These are phyloP conservation scores for Tolypocladium amazonense DNA, from an alignment of 2,329 filamentous ascomycete genomes.

Conservation along the genomic window DNA sequence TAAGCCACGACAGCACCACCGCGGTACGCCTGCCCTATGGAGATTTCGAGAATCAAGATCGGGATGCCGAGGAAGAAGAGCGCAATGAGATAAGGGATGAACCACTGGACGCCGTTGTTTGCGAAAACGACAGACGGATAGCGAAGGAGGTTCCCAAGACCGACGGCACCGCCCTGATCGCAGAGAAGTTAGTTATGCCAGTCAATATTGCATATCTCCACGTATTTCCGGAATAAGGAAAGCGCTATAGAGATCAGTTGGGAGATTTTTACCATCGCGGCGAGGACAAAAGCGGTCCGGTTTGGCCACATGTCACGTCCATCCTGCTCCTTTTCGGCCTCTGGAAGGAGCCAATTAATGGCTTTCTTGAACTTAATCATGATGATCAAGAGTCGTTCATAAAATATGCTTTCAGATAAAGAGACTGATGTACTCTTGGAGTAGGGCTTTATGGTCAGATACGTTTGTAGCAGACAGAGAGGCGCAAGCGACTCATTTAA, in stretches of 20 bases:
- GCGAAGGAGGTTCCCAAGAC: conserved; percentile 43
- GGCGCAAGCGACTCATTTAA: background rate
- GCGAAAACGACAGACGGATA: conserved; percentile 46
- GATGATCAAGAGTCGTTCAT: no score
- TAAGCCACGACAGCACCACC: conserved; percentile 39
- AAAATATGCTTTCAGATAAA: background rate
- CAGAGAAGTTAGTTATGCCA: background rate
- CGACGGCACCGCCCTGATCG: conserved; percentile 33
- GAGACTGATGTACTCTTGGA: background rate
- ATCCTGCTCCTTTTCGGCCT: conserved; percentile 12
- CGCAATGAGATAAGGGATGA: conserved; percentile 41
- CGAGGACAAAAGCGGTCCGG: conserved; percentile 14
- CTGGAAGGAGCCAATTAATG: conserved; percentile 10
- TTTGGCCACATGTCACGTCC: conserved; percentile 16
- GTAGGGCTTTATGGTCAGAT: background rate
- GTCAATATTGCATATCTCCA: background rate
- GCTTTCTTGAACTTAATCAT: conserved; percentile 7
- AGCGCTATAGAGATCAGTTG: background rate
- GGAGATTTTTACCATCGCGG: conserved; percentile 22
- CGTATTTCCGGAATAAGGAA: background rate
- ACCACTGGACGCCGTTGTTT: conserved; percentile 46
- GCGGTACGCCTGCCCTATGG: conserved; percentile 54
- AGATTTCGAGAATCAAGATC: conserved; percentile 42
- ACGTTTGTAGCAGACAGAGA: background rate
- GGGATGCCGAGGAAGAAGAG: conserved; percentile 42